These are phyloP conservation scores for Salix suchowensis DNA, from an alignment of 345 rosid genomes.

Conservation along the genomic window DNA sequence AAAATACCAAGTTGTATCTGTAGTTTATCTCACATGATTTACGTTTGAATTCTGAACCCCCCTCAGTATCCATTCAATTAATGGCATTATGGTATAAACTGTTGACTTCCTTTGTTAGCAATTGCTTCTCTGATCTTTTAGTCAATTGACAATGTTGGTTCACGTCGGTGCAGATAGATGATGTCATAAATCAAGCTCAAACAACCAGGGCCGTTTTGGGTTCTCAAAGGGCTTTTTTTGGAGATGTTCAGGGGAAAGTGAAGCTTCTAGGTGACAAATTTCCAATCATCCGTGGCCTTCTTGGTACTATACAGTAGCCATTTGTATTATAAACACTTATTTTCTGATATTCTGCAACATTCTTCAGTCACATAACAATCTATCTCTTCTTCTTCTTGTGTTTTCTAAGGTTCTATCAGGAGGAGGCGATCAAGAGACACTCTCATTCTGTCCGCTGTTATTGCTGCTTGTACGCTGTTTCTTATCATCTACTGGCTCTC, in stretches of 20 bases:
- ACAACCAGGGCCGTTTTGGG: slow-evolving; percentile 80
- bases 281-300: slow-evolving; percentile 77
- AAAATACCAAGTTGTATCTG: too few relatives aligned
- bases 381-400: background rate
- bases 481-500: slow-evolving; percentile 92
- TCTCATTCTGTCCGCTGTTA: slow-evolving; percentile 80
- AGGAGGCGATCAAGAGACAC: slow-evolving; percentile 85
- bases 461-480: slow-evolving; percentile 89
- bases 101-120: background rate
- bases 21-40: too few relatives aligned
- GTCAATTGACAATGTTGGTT: slow-evolving; percentile 7
- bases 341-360: background rate
- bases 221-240: slow-evolving; percentile 79
- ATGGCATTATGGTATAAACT: too few relatives aligned
- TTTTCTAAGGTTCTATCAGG: slow-evolving; percentile 65
- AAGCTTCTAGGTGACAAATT: slow-evolving; percentile 80
- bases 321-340: background rate
- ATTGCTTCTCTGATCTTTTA: background rate
- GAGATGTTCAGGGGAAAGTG: slow-evolving; percentile 95
- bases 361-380: slow-evolving; percentile 1
- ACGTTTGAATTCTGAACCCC: too few relatives aligned
- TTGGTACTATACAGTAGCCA: slow-evolving; percentile 45
- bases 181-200: slow-evolving; percentile 94
- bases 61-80: background rate
- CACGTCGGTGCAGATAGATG: slow-evolving; percentile 64